Evolutionary conservation across 495 filamentous ascomycete species (phyloP), one percentile per base, ranked within the genome.

Genomic region (Astrocystis sublimbata): DNA sequence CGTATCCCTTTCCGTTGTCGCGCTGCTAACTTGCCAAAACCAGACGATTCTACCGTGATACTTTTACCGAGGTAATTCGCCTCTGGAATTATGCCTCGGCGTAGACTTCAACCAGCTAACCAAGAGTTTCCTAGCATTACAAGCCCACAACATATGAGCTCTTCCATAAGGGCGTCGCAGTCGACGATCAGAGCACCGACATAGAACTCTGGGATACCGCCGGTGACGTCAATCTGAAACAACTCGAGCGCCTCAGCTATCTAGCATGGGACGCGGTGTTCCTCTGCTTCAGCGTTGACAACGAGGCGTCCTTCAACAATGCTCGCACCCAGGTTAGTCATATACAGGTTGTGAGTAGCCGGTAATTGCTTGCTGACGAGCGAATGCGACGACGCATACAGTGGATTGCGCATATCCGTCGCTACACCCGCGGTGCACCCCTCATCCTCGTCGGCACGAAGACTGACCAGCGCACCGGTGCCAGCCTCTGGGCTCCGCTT

Each of bases 141-240:
- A 15, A 8, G 23, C 66, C 57, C 30, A 69, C 69, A 0, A 51
- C 61, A 13, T 71, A 68, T 23, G 67, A 72, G 26, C 23, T 68
- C 9, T 70, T 64, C 38, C 55, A 47, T 35, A 72, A 72, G 46
- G 61, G 58, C 5, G 36, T 38, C 17, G 36, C 10, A 0, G 58
- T 72, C 8, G 65, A 72, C 10, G 63, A 30, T 10, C 49, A 63
- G 10, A 58, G 63, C 5, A 55, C 67, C 17, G 62, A 67, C 17
- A 47, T 74, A 10, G 72, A 74, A 31, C 55, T 74, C 10, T 72
- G 66, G 72, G 72, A 74, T 40, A 72, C 68, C 8, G 67, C 67
- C 28, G 72, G 72, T 1, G 62, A 68, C 8, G 2, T 64, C 15
- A 35, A 42, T 3, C 36, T 68, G 10, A 62, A 69, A 28, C 70